Base-by-base conservation (phyloP, 169 alveolate species). In the Plasmodium gallinaceum region DNA sequence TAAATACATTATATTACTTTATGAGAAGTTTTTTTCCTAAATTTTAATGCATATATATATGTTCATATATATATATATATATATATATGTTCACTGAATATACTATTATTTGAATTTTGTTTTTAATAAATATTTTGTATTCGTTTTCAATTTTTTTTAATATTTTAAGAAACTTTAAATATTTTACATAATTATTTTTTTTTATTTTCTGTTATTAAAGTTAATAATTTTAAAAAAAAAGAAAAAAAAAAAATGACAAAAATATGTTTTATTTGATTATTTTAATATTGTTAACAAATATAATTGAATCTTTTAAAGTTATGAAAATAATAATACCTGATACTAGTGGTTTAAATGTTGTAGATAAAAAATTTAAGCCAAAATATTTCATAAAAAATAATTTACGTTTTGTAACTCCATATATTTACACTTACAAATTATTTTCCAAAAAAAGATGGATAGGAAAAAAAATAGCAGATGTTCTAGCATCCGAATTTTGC, bases 391-490 rank as follows among this genome's bases (percentile, higher is more conserved):
- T 80, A 18, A 92, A 91, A 64, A 92, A 94, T 62, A 92, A 94
- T 18, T 89, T 88, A 66, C 57, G 96, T 39, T 73, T 94, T 70
- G 96, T 94, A 18, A 51, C 91, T 22, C 96, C 96, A 6, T 94
- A 94, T 69, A 88, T 88, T 18, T 88, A 90, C 42, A 93, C 93
- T 0, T 94, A 92, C 74, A 86, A 91, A 76, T 69, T 91, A 20
- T 91, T 20, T 62, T 64, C 94, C 14, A 94, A 94, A 26, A 91
- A 91, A 52, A 65, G 96, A 80, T 94, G 96, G 96, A 54, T 92
- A 16, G 95, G 94, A 1, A 89, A 88, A 68, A 64, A 73, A 20
- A 65, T 94, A 54, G 65, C 69, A 26, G 95, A 94, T 37, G 94
- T 94, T 1, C 6, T 94, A 43, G 14, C 85, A 26, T 62, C 91